Base-by-base conservation (phyloP, 257 asterid species). In the Forsythia viridissima region DNA sequence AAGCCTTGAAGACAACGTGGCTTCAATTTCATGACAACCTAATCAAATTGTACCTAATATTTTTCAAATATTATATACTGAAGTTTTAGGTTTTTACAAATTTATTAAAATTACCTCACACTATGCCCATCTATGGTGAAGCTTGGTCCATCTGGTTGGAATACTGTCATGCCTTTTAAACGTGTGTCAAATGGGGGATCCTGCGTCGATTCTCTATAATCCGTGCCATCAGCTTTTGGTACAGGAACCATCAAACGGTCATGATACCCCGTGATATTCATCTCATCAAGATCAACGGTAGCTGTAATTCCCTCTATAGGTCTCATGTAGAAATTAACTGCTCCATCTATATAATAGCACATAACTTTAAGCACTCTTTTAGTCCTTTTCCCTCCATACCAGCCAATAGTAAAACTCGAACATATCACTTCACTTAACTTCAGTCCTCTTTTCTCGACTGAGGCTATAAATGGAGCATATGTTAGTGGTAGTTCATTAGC, bases 251-350 rank as follows among this genome's bases (percentile, higher is more conserved):
- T 67, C 6, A 70, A 15, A 3, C 94, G 87, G 9, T 93, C 98
- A 0, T 52, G 72, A 75, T 69, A 92, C 0, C 81, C 86, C 0
- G 66, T 9, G 72, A 90, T 84, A 46, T 73, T 88, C 96, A 90
- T 92, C 77, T 68, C 73, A 79, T 92, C 98, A 75, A 93, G 91
- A 84, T 88, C 94, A 77, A 93, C 91, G 13, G 88, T 83, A 37
- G 83, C 75, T 0, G 86, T 87, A 2, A 93, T 80, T 18, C 93
- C 97, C 77, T 93, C 97, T 6, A 92, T 88, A 46, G 93, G 94
- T 85, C 94, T 90, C 98, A 91, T 91, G 77, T 88, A 90, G 36
- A 88, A 42, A 74, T 93, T 93, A 18, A 86, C 77, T 0, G 93
- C 86, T 0, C 94, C 98, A 79, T 92, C 92, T 80, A 82, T 44